These are phyloP conservation scores for Claviceps monticola DNA, from an alignment of 2,329 filamentous ascomycete genomes.

Conservation along the genomic window DNA sequence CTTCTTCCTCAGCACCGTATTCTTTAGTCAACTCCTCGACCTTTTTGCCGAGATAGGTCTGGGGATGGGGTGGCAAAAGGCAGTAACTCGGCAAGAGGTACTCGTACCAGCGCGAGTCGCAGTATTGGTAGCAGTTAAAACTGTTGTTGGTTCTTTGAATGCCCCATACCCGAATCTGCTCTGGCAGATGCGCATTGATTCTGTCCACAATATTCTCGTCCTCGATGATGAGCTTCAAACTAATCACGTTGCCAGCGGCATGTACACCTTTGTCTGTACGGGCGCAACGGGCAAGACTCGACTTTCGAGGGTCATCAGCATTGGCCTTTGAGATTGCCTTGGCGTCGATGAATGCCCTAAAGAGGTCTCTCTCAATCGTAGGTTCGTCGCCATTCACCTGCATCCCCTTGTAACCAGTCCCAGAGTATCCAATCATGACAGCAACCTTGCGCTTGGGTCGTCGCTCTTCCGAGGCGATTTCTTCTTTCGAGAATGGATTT, in stretches of 20 bases:
- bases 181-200: conserved; percentile 74
- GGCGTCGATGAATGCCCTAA: conserved; percentile 78
- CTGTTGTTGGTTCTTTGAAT: conserved; percentile 77
- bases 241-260: conserved; percentile 89
- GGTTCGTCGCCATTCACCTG: conserved; percentile 74
- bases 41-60: conserved; percentile 71
- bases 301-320: conserved; percentile 92
- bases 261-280: conserved; percentile 96
- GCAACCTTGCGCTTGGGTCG: conserved; percentile 93
- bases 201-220: conserved; percentile 76
- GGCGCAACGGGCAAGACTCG: conserved; percentile 82
- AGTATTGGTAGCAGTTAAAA: conserved; percentile 90
- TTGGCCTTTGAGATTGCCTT: conserved; percentile 95
- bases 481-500: conserved; percentile 53
- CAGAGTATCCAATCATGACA: conserved; percentile 88
- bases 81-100: conserved; percentile 91
- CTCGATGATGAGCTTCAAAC: conserved; percentile 89
- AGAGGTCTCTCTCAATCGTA: conserved; percentile 93
- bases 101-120: conserved; percentile 93
- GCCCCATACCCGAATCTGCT: conserved; percentile 91
- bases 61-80: conserved; percentile 81
- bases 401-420: conserved; percentile 94
- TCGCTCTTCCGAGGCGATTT: conserved; percentile 76
- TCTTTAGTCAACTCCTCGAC: conserved; percentile 66
- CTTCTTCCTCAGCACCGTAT: conserved; percentile 55